phyloP scores from a whole-genome alignment of 352 stramenopile genomes.

The Globisporangium barbulae region DNA sequence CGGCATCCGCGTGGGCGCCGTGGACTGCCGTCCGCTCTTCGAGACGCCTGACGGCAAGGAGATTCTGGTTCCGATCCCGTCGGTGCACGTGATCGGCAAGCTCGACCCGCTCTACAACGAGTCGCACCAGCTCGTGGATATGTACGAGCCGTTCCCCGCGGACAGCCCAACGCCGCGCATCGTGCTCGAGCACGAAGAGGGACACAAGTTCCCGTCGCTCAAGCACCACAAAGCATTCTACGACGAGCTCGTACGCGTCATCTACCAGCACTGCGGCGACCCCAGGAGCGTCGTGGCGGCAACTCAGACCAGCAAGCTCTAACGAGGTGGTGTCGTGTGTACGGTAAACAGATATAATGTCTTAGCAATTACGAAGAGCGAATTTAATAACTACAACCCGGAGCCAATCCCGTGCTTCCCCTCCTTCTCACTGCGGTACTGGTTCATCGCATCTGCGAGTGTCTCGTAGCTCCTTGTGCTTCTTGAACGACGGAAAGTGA shows the following conservation, averaged over 20 bases:
- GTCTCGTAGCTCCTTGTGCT: slow-evolving; percentile 27
- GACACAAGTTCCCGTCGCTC: slow-evolving; percentile 41
- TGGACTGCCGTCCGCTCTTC: slow-evolving; percentile 11
- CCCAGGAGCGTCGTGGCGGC: slow-evolving; percentile 1
- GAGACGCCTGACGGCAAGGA: slow-evolving; percentile 12
- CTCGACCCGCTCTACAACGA: slow-evolving; percentile 21
- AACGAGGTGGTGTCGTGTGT: neutral
- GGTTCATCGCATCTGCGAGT: slow-evolving; percentile 17
- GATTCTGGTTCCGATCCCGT: slow-evolving; percentile 21
- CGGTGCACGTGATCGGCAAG: slow-evolving; percentile 30
- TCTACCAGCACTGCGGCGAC: slow-evolving; percentile 26
- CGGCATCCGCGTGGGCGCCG: slow-evolving; percentile 19
- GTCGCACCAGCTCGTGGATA: slow-evolving; percentile 19
- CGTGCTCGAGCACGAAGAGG: slow-evolving; percentile 39
- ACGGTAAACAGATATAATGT: neutral
- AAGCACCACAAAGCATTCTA: slow-evolving; percentile 25
- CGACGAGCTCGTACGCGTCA: slow-evolving; percentile 22
- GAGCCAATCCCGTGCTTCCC: neutral
- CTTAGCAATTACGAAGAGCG: no score
- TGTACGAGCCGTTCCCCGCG: slow-evolving; percentile 20
- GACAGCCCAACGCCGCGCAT: slow-evolving; percentile 19
- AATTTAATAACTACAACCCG: neutral
- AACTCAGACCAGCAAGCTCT: slow-evolving; percentile 9
- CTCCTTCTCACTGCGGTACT: slow-evolving; percentile 17
- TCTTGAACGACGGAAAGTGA: slow-evolving; percentile 31